Evolutionary conservation across 2,329 filamentous ascomycete species (phyloP).

Genomic region (Zymoseptoria pseudotritici): DNA sequence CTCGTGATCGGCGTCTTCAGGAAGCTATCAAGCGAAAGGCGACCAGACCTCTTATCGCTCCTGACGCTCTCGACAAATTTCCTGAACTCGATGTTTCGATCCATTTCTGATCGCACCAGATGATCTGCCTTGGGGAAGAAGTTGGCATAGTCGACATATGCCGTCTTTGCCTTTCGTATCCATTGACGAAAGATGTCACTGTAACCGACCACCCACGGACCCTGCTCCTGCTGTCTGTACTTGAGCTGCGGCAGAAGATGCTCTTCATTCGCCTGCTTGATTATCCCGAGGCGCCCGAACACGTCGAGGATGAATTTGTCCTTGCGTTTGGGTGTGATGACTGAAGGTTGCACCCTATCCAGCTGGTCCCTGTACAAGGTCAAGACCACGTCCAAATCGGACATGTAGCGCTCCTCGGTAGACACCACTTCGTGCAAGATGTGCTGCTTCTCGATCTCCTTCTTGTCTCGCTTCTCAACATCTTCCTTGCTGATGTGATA

Average conservation of each 20-base stretch:
- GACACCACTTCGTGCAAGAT: constrained; percentile 92
- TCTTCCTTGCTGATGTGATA: constrained; percentile 76
- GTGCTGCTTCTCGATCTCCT: constrained; percentile 89
- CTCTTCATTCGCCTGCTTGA: constrained; percentile 88
- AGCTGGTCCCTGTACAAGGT: constrained; percentile 80
- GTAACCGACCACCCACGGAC: constrained; percentile 87
- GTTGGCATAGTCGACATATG: constrained; percentile 88
- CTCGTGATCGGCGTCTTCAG: constrained; percentile 89
- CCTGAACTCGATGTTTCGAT: constrained; percentile 77
- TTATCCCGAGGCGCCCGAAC: constrained; percentile 82
- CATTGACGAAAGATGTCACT: constrained; percentile 97
- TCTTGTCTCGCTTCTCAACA: constrained; percentile 63
- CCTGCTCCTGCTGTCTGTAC: constrained; percentile 93
- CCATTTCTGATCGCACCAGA: constrained; percentile 73
- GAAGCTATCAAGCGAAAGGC: constrained; percentile 89
- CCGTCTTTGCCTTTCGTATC: constrained; percentile 85
- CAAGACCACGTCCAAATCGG: constrained; percentile 77
- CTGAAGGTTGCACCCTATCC: constrained; percentile 62
- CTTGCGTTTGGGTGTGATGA: constrained; percentile 71
- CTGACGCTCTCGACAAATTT: constrained; percentile 76
- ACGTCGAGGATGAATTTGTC: constrained; percentile 75
- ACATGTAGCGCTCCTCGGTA: constrained; percentile 85
- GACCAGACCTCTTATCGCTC: constrained; percentile 68
- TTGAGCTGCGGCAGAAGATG: constrained; percentile 88
- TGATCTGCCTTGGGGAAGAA: constrained; percentile 79